Evolutionary conservation across 495 filamentous ascomycete species (phyloP).

Genomic region (Filosporella fistucella): DNA sequence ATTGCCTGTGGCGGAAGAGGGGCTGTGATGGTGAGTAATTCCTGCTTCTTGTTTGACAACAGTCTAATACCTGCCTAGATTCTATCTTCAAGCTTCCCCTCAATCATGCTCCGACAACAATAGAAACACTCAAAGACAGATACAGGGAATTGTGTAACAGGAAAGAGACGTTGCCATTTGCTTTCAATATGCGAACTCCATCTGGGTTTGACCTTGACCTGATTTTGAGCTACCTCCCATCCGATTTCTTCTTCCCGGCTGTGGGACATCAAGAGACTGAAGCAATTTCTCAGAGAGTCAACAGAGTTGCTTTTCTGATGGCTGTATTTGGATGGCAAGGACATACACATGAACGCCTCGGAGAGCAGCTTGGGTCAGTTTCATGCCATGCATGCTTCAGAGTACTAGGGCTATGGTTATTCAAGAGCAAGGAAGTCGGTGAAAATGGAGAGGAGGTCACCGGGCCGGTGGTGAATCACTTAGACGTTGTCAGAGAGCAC

Average conservation of each 20-base stretch:
- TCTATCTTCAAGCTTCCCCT: slow-evolving; percentile 42
- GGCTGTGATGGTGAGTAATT: slow-evolving; percentile 69
- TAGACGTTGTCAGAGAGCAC: slow-evolving; percentile 67
- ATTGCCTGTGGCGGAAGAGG: slow-evolving; percentile 79
- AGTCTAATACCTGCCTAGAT: slow-evolving; percentile 37
- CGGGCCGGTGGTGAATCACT: slow-evolving; percentile 53
- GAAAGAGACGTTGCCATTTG: slow-evolving; percentile 44
- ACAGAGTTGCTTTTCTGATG: slow-evolving; percentile 65
- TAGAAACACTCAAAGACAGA: slow-evolving; percentile 51
- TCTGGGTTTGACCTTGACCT: slow-evolving; percentile 41
- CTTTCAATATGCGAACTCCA: slow-evolving; percentile 46
- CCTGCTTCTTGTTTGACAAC: background rate
- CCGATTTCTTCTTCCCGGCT: slow-evolving; percentile 15
- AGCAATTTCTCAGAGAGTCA: slow-evolving; percentile 31
- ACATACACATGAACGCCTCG: slow-evolving; percentile 47
- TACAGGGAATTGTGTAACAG: slow-evolving; percentile 50
- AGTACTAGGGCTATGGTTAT: slow-evolving; percentile 91
- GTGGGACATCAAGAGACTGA: slow-evolving; percentile 14
- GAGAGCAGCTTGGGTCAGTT: slow-evolving; percentile 52
- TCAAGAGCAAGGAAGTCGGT: slow-evolving; percentile 56
- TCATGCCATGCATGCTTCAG: slow-evolving; percentile 83
- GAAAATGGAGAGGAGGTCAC: slow-evolving; percentile 43
- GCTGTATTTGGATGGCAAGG: slow-evolving; percentile 86
- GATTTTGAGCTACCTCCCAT: slow-evolving; percentile 41
- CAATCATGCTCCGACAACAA: slow-evolving; percentile 49